Evolutionary conservation across 371 early-diverging fungal genomes (phyloP).

Genomic region (Mortierella sp.): DNA sequence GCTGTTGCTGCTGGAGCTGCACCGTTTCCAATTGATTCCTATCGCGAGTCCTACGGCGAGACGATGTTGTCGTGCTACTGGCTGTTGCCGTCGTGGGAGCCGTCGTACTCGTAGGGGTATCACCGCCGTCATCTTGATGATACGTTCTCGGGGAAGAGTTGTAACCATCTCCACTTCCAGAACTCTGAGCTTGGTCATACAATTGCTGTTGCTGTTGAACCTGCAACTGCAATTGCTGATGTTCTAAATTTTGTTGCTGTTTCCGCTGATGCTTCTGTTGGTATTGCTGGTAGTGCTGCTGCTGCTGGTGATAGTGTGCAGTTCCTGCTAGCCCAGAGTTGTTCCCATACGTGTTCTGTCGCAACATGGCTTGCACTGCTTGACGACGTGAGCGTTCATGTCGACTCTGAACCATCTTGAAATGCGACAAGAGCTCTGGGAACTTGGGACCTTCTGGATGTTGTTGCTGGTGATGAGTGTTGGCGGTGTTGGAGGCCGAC

Average conservation of each 20-base stretch:
- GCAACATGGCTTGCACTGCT: constrained; percentile 30
- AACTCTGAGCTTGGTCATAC: constrained; percentile 36
- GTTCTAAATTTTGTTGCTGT: constrained; percentile 41
- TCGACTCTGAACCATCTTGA: constrained; percentile 64
- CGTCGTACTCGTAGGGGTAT: constrained; percentile 30
- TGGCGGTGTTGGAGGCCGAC: not conserved
- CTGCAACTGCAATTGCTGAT: constrained; percentile 43
- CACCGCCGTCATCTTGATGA: too few species aligned
- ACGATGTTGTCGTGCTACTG: constrained; percentile 1
- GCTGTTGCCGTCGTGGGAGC: constrained; percentile 21
- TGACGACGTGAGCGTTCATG: constrained; percentile 65
- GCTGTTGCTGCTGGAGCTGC: constrained; percentile 31
- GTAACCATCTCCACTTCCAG: too few species aligned
- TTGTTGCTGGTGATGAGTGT: constrained; percentile 9
- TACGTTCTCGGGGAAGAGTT: too few species aligned
- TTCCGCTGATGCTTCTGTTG: constrained; percentile 41
- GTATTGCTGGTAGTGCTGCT: constrained; percentile 39
- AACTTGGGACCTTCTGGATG: constrained; percentile 57
- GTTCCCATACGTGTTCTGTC: constrained; percentile 37
- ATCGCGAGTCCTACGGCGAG: constrained; percentile 37
- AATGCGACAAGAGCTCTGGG: constrained; percentile 67
- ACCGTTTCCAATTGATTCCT: constrained; percentile 34
- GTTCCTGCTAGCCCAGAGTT: constrained; percentile 20
- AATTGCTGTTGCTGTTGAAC: constrained; percentile 48
- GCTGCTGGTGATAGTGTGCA: constrained; percentile 40